Percentiles rank a stretch among this genome's conserved stretches.
phyloP scores from a whole-genome alignment of 805 yeast genomes.

The Candida arabinofermentans region DNA sequence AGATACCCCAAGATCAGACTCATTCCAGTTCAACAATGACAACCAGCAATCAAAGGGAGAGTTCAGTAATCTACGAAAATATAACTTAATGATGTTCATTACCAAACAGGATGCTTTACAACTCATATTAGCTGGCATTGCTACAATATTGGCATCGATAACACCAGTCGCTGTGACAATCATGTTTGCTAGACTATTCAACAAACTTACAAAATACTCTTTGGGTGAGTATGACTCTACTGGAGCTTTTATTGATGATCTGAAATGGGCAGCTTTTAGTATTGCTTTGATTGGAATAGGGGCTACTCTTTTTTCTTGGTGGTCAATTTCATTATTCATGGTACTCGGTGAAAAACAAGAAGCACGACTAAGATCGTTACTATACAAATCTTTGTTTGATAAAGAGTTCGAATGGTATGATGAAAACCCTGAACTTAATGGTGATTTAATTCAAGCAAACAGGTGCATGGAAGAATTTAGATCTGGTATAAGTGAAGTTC shows the following conservation, averaged over 20 bases:
- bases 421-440: slow-evolving; percentile 47
- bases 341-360: slow-evolving; percentile 70
- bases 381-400: slow-evolving; percentile 43
- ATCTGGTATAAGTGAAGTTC: slow-evolving; percentile 61
- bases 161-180: slow-evolving; percentile 61
- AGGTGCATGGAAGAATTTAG: slow-evolving; percentile 73
- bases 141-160: slow-evolving; percentile 47
- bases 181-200: slow-evolving; percentile 63
- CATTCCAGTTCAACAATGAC: background rate
- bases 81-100: slow-evolving; percentile 24
- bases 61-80: background rate
- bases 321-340: slow-evolving; percentile 60
- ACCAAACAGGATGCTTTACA: slow-evolving; percentile 21
- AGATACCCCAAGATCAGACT: too few species aligned
- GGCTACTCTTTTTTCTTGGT: slow-evolving; percentile 43
- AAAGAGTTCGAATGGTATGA: slow-evolving; percentile 64
- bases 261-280: slow-evolving; percentile 33
- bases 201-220: slow-evolving; percentile 34
- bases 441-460: slow-evolving; percentile 61
- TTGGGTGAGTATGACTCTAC: slow-evolving; percentile 29
- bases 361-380: slow-evolving; percentile 42
- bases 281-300: slow-evolving; percentile 46
- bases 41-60: background rate
- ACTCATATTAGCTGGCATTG: slow-evolving; percentile 13
- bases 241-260: slow-evolving; percentile 31